Percentiles rank a stretch among this genome's conserved stretches.
Conservation (phyloP, 1,284 basidiomycete species). For the Melampsora larici-populina region DNA sequence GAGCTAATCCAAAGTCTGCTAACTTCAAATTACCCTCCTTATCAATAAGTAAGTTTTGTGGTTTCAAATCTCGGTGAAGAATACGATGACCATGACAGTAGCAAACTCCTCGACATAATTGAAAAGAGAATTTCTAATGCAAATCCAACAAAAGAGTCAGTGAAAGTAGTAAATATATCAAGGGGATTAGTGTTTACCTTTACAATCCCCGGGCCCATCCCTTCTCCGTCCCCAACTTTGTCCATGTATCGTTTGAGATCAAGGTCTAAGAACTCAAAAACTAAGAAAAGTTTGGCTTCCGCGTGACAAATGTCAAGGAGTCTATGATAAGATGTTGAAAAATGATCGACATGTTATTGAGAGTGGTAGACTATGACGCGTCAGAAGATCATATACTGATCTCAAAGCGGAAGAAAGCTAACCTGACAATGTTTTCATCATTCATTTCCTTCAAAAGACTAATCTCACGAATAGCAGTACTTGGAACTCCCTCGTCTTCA, state of each 20-base stretch:
- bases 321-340: constrained; percentile 57
- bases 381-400: constrained; percentile 12
- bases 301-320: constrained; percentile 94
- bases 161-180: not conserved
- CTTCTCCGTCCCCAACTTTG: constrained; percentile 59
- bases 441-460: constrained; percentile 87
- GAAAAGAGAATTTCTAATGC: constrained; percentile 81
- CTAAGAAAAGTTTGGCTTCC: constrained; percentile 93
- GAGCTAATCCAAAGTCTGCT: constrained; percentile 92
- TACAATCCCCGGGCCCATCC: constrained; percentile 67
- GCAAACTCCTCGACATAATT: constrained; percentile 78
- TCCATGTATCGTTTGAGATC: constrained; percentile 98
- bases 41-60: constrained; percentile 94
- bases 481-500: constrained; percentile 95
- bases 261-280: constrained; percentile 91
- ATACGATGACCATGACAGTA: constrained; percentile 97
- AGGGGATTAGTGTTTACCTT: constrained; percentile 64
- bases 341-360: too few species aligned
- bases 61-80: constrained; percentile 93
- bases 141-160: not conserved
- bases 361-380: not conserved
- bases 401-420: not conserved
- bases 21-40: constrained; percentile 84
- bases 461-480: constrained; percentile 96
- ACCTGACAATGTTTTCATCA: constrained; percentile 91